phyloP scores from a whole-genome alignment of 2,329 filamentous ascomycete genomes.

The Cercospora sp. region DNA sequence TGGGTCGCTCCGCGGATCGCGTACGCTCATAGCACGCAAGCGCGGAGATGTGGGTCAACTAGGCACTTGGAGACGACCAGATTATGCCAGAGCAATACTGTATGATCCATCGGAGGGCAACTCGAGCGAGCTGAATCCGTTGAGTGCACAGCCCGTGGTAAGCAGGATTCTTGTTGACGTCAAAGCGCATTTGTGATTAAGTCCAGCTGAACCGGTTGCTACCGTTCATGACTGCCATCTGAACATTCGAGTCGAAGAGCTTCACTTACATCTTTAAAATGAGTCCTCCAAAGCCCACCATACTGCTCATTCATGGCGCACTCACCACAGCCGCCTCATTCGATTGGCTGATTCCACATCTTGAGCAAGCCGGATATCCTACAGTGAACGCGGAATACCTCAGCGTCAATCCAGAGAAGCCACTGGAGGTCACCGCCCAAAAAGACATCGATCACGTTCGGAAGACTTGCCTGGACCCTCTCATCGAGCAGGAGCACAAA shows the following conservation, averaged over 20 bases:
- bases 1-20: neutral
- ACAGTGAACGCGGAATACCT: neutral
- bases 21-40: neutral
- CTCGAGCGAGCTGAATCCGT: neutral
- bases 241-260: neutral
- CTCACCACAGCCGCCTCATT: neutral
- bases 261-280: neutral
- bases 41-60: neutral
- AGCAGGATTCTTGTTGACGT: neutral
- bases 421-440: neutral
- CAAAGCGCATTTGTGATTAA: neutral
- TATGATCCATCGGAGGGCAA: neutral
- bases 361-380: neutral
- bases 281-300: neutral
- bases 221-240: neutral
- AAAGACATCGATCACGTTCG: neutral
- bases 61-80: neutral
- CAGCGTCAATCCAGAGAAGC: neutral
- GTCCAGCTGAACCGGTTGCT: too few species aligned
- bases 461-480: neutral
- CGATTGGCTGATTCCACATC: neutral
- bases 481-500: neutral
- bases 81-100: neutral
- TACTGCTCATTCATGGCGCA: neutral
- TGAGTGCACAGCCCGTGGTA: neutral